Conservation (phyloP, 2,329 filamentous ascomycete genomes). For the Endothia cerciana region DNA sequence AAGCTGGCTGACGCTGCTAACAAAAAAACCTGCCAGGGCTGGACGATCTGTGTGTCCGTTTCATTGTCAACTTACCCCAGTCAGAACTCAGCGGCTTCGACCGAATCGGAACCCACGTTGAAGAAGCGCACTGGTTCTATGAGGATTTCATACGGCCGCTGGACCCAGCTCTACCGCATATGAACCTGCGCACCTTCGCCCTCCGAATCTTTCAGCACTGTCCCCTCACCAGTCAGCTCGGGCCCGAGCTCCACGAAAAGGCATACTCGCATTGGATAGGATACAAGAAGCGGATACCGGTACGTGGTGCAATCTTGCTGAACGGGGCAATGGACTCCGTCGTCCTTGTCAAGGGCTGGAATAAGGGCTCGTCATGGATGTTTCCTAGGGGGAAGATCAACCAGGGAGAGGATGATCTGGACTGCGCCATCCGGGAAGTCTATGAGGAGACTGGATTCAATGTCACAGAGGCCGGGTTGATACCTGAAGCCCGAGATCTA, state of each 20-base stretch:
- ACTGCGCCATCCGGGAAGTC: conserved; percentile 91
- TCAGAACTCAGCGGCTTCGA: conserved; percentile 89
- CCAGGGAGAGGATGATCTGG: conserved; percentile 91
- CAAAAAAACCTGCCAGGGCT: conserved; percentile 64
- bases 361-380: conserved; percentile 94
- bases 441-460: conserved; percentile 97
- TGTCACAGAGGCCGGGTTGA: conserved; percentile 73
- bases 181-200: conserved; percentile 84
- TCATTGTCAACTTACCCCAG: conserved; percentile 93
- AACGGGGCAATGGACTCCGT: conserved; percentile 94
- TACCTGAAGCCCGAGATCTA: conserved; percentile 71
- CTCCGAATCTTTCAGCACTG: conserved; percentile 93
- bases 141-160: conserved; percentile 97
- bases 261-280: conserved; percentile 91
- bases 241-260: conserved; percentile 73
- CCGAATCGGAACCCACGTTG: conserved; percentile 97
- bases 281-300: conserved; percentile 94
- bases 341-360: conserved; percentile 95
- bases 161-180: conserved; percentile 81
- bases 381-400: conserved; percentile 98
- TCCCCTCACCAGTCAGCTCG: conserved; percentile 81
- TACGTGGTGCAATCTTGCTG: conserved; percentile 90
- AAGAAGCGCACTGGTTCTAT: conserved; percentile 99
- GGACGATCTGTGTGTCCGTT: conserved; percentile 96
- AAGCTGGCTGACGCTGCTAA: conserved; percentile 28